phyloP scores from a whole-genome alignment of 768 basidiomycete species.

The Vararia minispora region DNA sequence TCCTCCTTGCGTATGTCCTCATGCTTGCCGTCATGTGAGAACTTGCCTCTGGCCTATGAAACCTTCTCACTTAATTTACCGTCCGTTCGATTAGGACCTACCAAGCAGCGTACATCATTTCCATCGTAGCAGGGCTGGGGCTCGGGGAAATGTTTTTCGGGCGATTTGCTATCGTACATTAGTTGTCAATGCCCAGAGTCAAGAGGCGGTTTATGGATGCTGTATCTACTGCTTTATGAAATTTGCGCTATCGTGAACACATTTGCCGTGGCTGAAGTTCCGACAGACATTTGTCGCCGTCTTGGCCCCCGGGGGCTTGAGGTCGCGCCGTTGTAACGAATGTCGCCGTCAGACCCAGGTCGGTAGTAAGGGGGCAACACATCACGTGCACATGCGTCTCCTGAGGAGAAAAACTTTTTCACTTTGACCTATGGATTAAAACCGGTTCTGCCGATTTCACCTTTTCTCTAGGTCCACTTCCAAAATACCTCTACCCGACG shows the following conservation, averaged over 20 bases:
- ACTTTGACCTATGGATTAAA: too few species aligned
- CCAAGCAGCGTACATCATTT: conserved; percentile 65
- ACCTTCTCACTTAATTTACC: background rate
- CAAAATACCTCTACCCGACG: background rate
- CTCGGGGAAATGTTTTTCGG: conserved; percentile 69
- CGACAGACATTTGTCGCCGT: too few species aligned
- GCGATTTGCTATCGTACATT: conserved; percentile 27
- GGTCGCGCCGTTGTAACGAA: too few species aligned
- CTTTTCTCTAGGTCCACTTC: background rate
- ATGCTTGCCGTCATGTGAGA: conserved; percentile 80
- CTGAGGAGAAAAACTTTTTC: conserved; percentile 11
- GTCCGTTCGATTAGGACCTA: conserved; percentile 77
- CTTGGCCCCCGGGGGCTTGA: too few species aligned
- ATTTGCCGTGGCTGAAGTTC: too few species aligned
- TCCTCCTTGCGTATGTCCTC: conserved; percentile 51
- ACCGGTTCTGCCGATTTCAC: too few species aligned
- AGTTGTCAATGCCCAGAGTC: conserved; percentile 7
- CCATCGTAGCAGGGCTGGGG: conserved; percentile 58
- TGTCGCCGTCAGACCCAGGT: too few species aligned
- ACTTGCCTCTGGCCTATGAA: background rate
- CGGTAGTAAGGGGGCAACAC: too few species aligned
- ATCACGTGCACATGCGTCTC: too few species aligned
- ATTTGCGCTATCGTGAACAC: too few species aligned
- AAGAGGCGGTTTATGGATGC: background rate
- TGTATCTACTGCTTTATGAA: too few species aligned